Evolutionary conservation across 805 yeast genomes (phyloP).

Genomic region (Starmerella scarabaei): DNA sequence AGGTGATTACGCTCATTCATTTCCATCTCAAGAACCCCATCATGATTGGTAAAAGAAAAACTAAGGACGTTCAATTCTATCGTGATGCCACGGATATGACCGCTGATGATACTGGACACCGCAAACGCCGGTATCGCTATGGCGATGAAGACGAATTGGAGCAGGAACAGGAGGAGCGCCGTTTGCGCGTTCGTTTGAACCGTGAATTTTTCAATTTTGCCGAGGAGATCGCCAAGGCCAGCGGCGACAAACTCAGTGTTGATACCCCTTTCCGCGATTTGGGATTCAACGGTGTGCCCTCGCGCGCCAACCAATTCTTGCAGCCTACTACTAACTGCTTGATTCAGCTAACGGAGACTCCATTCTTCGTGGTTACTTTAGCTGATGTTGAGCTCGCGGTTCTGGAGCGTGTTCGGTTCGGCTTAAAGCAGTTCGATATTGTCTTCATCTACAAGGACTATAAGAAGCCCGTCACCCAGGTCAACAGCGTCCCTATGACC

Average conservation of each 20-base stretch:
- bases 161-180: slow-evolving; percentile 96
- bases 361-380: slow-evolving; percentile 80
- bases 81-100: slow-evolving; percentile 94
- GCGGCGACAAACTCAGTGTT: slow-evolving; percentile 70
- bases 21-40: slow-evolving; percentile 85
- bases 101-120: slow-evolving; percentile 92
- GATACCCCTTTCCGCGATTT: slow-evolving; percentile 92
- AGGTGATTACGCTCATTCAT: slow-evolving; percentile 81
- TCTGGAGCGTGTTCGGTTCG: slow-evolving; percentile 93
- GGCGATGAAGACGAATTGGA: slow-evolving; percentile 98
- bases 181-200: slow-evolving; percentile 79
- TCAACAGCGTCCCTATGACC: slow-evolving; percentile 90
- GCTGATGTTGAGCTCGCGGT: slow-evolving; percentile 91
- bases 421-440: slow-evolving; percentile 87
- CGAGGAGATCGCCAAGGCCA: slow-evolving; percentile 79
- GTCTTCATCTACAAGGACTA: slow-evolving; percentile 95
- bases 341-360: slow-evolving; percentile 87
- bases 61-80: slow-evolving; percentile 89
- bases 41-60: slow-evolving; percentile 90
- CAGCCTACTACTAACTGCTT: slow-evolving; percentile 97
- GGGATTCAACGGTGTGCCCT: slow-evolving; percentile 96
- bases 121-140: slow-evolving; percentile 71
- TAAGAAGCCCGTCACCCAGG: slow-evolving; percentile 72
- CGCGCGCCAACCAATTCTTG: slow-evolving; percentile 82
- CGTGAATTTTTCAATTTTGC: slow-evolving; percentile 83